Percentiles rank a stretch among this genome's conserved stretches.
These are phyloP conservation scores for Clarireedia monteithiana DNA, from an alignment of 2,329 filamentous ascomycete genomes.

Conservation along the genomic window DNA sequence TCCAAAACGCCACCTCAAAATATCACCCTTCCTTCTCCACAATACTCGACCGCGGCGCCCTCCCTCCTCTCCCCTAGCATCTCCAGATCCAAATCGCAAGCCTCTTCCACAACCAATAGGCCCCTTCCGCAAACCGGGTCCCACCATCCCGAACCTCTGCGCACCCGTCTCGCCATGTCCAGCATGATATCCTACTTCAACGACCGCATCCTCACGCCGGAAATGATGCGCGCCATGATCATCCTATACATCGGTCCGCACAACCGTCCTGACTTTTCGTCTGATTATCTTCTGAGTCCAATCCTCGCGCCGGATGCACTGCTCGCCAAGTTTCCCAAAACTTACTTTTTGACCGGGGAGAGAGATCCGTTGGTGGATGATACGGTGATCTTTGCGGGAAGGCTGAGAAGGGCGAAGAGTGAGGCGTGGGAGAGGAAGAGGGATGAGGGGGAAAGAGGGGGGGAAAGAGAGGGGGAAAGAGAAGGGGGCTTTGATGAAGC, in stretches of 20 bases:
- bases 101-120: constrained; percentile 2
- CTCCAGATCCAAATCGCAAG: not conserved
- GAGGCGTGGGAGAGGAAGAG: constrained; percentile 43
- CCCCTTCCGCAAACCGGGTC: constrained; percentile 29
- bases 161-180: constrained; percentile 84
- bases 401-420: constrained; percentile 68
- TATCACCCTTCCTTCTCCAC: constrained; percentile 1
- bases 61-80: constrained; percentile 16
- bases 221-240: constrained; percentile 99
- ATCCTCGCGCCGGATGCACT: constrained; percentile 81
- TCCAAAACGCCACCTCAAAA: not conserved
- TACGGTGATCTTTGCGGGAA: constrained; percentile 89
- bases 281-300: constrained; percentile 85
- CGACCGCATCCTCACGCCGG: constrained; percentile 85
- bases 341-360: constrained; percentile 89
- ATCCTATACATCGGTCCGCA: constrained; percentile 94
- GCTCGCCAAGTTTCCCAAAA: constrained; percentile 83
- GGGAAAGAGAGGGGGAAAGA: constrained; percentile 30
- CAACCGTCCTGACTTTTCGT: constrained; percentile 84
- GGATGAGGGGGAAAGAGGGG: constrained; percentile 32
- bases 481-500: constrained; percentile 59
- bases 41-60: constrained; percentile 20
- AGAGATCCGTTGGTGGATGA: constrained; percentile 93
- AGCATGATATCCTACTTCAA: constrained; percentile 99
- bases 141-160: constrained; percentile 52